These are phyloP conservation scores for Monilinia fructigena DNA, from an alignment of 2,329 filamentous ascomycete species.

Conservation along the genomic window DNA sequence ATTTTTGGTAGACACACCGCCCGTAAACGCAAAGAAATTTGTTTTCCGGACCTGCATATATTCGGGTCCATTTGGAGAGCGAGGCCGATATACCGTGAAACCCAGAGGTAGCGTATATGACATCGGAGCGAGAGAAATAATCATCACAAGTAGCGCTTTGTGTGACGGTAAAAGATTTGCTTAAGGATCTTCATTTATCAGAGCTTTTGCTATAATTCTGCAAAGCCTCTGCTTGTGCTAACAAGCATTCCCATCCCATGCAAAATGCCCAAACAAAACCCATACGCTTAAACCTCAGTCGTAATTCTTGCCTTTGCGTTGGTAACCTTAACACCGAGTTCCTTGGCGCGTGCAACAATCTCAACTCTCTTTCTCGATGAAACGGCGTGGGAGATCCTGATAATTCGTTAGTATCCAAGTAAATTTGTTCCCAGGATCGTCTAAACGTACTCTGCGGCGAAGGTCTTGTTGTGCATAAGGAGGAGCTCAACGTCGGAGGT, in stretches of 20 bases:
- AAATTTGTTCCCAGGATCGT: not conserved
- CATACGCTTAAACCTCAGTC: constrained; percentile 69
- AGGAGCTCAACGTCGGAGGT: constrained; percentile 92
- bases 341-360: constrained; percentile 95
- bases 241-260: constrained; percentile 39
- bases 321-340: constrained; percentile 98
- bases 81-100: constrained; percentile 2
- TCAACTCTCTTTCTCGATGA: constrained; percentile 98
- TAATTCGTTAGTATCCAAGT: constrained; percentile 23
- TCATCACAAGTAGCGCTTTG: constrained; percentile 16
- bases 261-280: constrained; percentile 39
- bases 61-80: not conserved
- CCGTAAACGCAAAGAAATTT: not conserved
- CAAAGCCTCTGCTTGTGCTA: constrained; percentile 38
- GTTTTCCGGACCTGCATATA: not conserved
- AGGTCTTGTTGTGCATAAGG: constrained; percentile 99
- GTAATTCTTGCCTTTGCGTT: constrained; percentile 99
- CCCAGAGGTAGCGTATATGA: not conserved
- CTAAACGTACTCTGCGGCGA: constrained; percentile 85
- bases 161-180: constrained; percentile 23
- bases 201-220: constrained; percentile 40
- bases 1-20: constrained; percentile 3
- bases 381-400: constrained; percentile 94
- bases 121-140: constrained; percentile 10
- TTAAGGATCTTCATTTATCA: constrained; percentile 39